phyloP scores from a whole-genome alignment of 2,329 filamentous ascomycete genomes.

The Alternaria arborescens region DNA sequence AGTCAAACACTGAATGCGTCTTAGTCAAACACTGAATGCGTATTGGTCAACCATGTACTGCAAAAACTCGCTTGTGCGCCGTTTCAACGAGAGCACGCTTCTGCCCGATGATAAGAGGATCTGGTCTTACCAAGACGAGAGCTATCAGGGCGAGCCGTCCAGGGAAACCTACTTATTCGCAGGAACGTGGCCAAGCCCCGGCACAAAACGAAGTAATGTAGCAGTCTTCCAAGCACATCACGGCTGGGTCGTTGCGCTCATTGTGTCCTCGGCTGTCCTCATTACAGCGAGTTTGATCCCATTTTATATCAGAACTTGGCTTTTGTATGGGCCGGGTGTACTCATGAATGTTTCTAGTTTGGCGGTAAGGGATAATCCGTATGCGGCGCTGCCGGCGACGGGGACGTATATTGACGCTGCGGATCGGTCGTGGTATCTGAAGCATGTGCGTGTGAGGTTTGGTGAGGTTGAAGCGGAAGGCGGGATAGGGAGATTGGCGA shows the following conservation, averaged over 20 bases:
- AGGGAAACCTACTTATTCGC: slow-evolving; percentile 45
- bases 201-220: background rate
- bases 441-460: background rate
- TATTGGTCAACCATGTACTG: background rate
- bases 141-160: background rate
- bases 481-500: background rate
- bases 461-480: rapidly evolving
- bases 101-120: background rate
- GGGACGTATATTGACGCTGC: background rate
- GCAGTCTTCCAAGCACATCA: background rate
- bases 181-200: background rate
- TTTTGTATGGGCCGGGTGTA: background rate
- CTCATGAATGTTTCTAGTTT: background rate
- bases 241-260: background rate
- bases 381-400: background rate
- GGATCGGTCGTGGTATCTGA: background rate
- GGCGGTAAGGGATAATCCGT: background rate
- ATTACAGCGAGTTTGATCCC: background rate
- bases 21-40: background rate
- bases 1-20: background rate
- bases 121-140: background rate
- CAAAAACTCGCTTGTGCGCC: background rate
- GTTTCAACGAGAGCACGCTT: background rate
- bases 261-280: rapidly evolving
- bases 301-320: background rate